phyloP scores from a whole-genome alignment of 108 stramenopile genomes.

The Schizochytrium sp. region DNA sequence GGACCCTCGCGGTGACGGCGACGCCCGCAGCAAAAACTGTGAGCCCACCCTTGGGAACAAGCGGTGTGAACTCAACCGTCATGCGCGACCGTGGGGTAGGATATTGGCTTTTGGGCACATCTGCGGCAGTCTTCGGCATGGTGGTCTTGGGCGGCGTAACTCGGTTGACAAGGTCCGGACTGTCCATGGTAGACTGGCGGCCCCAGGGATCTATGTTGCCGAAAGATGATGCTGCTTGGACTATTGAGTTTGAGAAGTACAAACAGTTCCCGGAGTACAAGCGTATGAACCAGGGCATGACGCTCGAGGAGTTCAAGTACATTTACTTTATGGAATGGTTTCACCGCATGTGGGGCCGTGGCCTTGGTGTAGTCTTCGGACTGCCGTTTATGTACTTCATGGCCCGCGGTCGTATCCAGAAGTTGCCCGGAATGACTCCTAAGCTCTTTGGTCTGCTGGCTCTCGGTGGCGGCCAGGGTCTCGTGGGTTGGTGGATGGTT shows the following conservation, averaged over 20 bases:
- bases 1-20: too few relatives aligned
- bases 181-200: conserved; percentile 98
- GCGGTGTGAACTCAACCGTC: background rate
- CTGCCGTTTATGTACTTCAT: conserved; percentile 90
- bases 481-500: conserved; percentile 99
- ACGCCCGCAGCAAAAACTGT: too few relatives aligned
- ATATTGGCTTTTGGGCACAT: conserved; percentile 90
- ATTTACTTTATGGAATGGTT: conserved; percentile 99
- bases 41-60: too few relatives aligned
- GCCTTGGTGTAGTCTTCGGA: conserved; percentile 88
- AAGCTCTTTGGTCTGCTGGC: conserved; percentile 85
- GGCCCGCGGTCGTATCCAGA: conserved; percentile 67
- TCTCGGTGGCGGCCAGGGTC: conserved; percentile 96
- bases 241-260: conserved; percentile 93
- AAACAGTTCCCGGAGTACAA: conserved; percentile 93
- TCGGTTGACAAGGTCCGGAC: conserved; percentile 92
- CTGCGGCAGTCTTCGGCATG: conserved; percentile 91
- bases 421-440: conserved; percentile 55
- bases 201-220: conserved; percentile 86
- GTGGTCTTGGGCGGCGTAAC: conserved; percentile 97
- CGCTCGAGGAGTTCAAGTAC: conserved; percentile 95
- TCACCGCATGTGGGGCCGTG: conserved; percentile 96
- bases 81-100: conserved; percentile 71
- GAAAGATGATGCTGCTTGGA: conserved; percentile 87
- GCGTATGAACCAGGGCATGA: conserved; percentile 80